These are phyloP conservation scores for Neofusicoccum parvum DNA, from an alignment of 2,329 filamentous ascomycete species.

Conservation along the genomic window DNA sequence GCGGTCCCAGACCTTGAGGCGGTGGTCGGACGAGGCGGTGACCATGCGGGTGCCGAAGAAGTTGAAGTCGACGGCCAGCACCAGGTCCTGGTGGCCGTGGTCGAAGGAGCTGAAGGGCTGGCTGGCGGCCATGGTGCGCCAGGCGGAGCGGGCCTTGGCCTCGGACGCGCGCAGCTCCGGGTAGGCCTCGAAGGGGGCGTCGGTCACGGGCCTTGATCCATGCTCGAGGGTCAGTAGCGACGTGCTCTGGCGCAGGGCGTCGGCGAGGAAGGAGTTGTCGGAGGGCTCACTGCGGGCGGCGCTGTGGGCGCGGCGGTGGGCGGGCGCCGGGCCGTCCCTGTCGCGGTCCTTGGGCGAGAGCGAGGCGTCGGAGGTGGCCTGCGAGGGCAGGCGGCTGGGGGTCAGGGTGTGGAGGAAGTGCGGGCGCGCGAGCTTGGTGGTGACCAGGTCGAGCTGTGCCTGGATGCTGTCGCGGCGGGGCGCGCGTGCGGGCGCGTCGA, in stretches of 20 bases:
- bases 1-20: constrained; percentile 86
- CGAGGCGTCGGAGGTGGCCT: constrained; percentile 41
- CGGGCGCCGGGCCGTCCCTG: not conserved
- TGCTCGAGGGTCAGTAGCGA: constrained; percentile 20
- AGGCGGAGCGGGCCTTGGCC: constrained; percentile 31
- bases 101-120: constrained; percentile 60
- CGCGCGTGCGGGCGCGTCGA: constrained; percentile 5
- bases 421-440: constrained; percentile 32
- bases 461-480: constrained; percentile 20
- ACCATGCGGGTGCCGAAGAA: constrained; percentile 89
- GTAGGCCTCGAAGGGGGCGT: constrained; percentile 12
- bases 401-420: constrained; percentile 39
- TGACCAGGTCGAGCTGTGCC: constrained; percentile 20
- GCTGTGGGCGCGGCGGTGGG: constrained; percentile 14
- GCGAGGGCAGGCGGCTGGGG: constrained; percentile 39
- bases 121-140: constrained; percentile 38
- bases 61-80: constrained; percentile 87
- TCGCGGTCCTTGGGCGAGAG: constrained; percentile 25
- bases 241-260: constrained; percentile 11
- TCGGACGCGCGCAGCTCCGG: constrained; percentile 18
- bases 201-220: constrained; percentile 7
- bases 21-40: constrained; percentile 88
- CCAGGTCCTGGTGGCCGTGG: constrained; percentile 77
- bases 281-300: constrained; percentile 9
- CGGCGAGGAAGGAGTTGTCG: not conserved